Percentiles rank a stretch among this genome's conserved stretches.
These are phyloP conservation scores for Isabelozyma heimii DNA, from an alignment of 805 yeast species.

Conservation along the genomic window DNA sequence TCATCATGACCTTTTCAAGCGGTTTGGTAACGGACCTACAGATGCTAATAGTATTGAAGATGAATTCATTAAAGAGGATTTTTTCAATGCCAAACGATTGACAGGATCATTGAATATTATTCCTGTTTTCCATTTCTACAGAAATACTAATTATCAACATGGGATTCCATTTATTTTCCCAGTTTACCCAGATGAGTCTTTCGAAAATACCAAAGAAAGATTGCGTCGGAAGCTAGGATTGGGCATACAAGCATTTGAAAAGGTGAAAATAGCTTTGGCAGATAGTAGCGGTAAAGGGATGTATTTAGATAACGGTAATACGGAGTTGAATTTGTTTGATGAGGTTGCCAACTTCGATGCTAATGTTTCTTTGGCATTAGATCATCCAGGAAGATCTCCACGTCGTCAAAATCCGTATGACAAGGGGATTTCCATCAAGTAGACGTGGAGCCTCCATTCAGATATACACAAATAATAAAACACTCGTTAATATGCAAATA, in stretches of 20 bases:
- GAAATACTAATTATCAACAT: slow-evolving; percentile 63
- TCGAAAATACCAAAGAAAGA: slow-evolving; percentile 61
- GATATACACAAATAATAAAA: neutral
- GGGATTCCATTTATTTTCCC: slow-evolving; percentile 84
- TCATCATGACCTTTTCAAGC: slow-evolving; percentile 30
- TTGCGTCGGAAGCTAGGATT: slow-evolving; percentile 69
- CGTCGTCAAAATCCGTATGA: slow-evolving; percentile 33
- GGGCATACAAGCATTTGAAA: slow-evolving; percentile 76
- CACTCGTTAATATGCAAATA: slow-evolving; percentile 1
- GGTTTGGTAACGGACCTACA: slow-evolving; percentile 18
- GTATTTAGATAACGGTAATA: slow-evolving; percentile 49
- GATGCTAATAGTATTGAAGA: slow-evolving; percentile 21
- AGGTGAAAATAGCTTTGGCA: slow-evolving; percentile 63
- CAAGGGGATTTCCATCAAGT: slow-evolving; percentile 43
- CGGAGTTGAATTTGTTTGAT: slow-evolving; percentile 54
- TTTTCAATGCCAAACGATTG: slow-evolving; percentile 17
- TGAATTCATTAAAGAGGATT: slow-evolving; percentile 22
- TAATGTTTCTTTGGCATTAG: slow-evolving; percentile 67
- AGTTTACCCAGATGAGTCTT: slow-evolving; percentile 64
- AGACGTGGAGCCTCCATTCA: neutral
- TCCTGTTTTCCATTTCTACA: slow-evolving; percentile 75
- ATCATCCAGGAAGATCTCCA: slow-evolving; percentile 82
- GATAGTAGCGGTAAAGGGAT: slow-evolving; percentile 38
- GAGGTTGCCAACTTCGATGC: slow-evolving; percentile 39
- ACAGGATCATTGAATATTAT: slow-evolving; percentile 43